Evolutionary conservation across 2,329 filamentous ascomycete species (phyloP).

Genomic region (Fusarium haematococcum): DNA sequence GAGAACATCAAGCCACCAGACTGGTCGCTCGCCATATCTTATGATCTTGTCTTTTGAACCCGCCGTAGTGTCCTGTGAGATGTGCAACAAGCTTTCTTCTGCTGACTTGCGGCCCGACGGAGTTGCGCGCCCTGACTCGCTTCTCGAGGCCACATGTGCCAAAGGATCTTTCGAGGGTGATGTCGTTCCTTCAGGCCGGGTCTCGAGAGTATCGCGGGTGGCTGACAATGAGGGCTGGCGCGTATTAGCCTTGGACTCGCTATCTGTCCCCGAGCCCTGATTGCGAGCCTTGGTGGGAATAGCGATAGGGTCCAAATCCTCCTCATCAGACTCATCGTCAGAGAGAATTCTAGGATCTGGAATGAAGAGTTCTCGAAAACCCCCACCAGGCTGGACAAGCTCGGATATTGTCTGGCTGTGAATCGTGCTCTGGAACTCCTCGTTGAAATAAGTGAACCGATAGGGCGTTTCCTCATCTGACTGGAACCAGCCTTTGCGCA

Average conservation of each 20-base stretch:
- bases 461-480: constrained; percentile 92
- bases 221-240: constrained; percentile 59
- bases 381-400: constrained; percentile 84
- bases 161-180: constrained; percentile 48
- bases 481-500: constrained; percentile 84
- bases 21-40: constrained; percentile 83
- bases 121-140: constrained; percentile 60
- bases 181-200: constrained; percentile 35
- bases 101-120: constrained; percentile 59
- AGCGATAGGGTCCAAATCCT: constrained; percentile 58
- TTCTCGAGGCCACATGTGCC: constrained; percentile 46
- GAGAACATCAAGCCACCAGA: constrained; percentile 96
- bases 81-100: constrained; percentile 34
- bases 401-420: constrained; percentile 97
- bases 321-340: constrained; percentile 78
- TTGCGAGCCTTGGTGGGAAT: constrained; percentile 39
- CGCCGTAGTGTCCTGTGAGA: constrained; percentile 28
- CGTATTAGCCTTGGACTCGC: constrained; percentile 58
- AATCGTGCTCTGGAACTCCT: constrained; percentile 94
- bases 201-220: constrained; percentile 37
- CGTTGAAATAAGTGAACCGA: constrained; percentile 98
- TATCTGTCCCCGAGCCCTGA: constrained; percentile 45
- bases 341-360: constrained; percentile 83
- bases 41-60: constrained; percentile 57
- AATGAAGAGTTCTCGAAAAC: constrained; percentile 89